Evolutionary conservation across 2,329 filamentous ascomycete species (phyloP), one percentile per base, ranked within the genome.

Genomic region (Fusarium sp.): DNA sequence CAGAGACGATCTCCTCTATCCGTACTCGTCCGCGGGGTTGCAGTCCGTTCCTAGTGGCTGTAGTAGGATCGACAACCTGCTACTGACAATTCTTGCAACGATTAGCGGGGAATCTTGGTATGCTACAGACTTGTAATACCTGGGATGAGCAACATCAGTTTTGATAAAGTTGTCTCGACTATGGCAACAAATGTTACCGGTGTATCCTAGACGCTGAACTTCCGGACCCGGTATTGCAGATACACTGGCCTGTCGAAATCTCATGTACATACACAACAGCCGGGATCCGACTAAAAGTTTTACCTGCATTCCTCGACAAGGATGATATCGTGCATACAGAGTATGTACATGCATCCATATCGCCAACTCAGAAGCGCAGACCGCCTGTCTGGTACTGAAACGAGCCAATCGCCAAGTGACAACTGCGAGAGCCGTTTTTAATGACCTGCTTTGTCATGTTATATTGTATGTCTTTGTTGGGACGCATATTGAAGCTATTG

Each of bases 321-420:
- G 59, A 60, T 67, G 34, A 56, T 41, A 69, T 70, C 67, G 62
- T 66, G 65, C 72, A 74, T 74, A 70, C 47, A 57, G 63, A 41
- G 53, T 56, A 23, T 23, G 23, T 23, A 57, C 58, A 41, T 64
- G 66, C 71, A 60, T 71, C 62, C 64, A 71, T 71, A 65, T 65
- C 46, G 72, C 70, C 72, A 74, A 57, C 72, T 74, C 72, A 74
- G 56, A 60, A 74, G 56, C 65, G 62, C 68, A 74, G 72, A 74
- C 72, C 72, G 72, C 72, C 61, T 71, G 47, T 74, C 62, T 60
- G 53, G 41, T 42, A 54, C 37, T 30, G 38, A 60, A 65, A 58
- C 44, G 38, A 40, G 15, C 68, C 68, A 70, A 69, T 71, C 58
- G 50, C n/a, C 54, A 44, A 41, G 40, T 62, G 68, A 62, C 60